phyloP scores from a whole-genome alignment of 495 filamentous ascomycete genomes.

The Aspergillus nanangensis region DNA sequence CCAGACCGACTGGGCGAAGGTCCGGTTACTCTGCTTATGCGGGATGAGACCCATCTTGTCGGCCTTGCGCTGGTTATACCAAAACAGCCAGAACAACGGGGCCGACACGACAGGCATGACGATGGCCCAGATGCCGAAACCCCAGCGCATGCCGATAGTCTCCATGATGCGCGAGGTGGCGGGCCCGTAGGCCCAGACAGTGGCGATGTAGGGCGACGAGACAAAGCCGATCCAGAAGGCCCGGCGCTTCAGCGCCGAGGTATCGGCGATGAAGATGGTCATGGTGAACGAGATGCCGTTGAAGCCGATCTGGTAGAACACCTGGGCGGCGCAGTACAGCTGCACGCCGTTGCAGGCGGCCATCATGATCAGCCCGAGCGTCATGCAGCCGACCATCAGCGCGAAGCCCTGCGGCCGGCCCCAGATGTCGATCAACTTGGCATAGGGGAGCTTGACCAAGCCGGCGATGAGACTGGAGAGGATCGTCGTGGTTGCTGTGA shows the following conservation, averaged over 20 bases:
- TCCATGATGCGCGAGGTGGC: slow-evolving; percentile 4
- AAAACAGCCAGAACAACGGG: slow-evolving; percentile 31
- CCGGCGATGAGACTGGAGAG: slow-evolving; percentile 50
- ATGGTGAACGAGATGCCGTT: slow-evolving; percentile 50
- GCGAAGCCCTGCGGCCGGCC: slow-evolving; percentile 52
- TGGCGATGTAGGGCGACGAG: slow-evolving; percentile 54
- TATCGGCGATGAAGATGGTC: slow-evolving; percentile 57
- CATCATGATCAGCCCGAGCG: slow-evolving; percentile 46
- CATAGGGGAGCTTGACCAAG: slow-evolving; percentile 56
- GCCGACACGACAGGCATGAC: slow-evolving; percentile 47
- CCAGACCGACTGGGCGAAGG: slow-evolving; percentile 10
- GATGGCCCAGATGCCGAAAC: slow-evolving; percentile 55
- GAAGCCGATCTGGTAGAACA: slow-evolving; percentile 46
- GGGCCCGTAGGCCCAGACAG: slow-evolving; percentile 19
- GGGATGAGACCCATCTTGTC: slow-evolving; percentile 30
- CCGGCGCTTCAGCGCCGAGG: slow-evolving; percentile 54
- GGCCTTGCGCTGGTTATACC: slow-evolving; percentile 50
- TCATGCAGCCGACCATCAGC: slow-evolving; percentile 29
- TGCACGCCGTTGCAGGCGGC: slow-evolving; percentile 40
- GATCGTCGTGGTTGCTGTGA: slow-evolving; percentile 26
- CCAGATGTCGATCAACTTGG: slow-evolving; percentile 64
- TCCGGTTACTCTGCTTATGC: slow-evolving; percentile 20
- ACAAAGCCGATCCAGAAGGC: slow-evolving; percentile 50
- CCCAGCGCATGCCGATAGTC: slow-evolving; percentile 49
- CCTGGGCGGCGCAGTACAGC: slow-evolving; percentile 44